A percentile compares a stretch with the other conserved stretches of the same genome.
Evolutionary conservation across 2,329 filamentous ascomycete genomes (phyloP).

Genomic region (Fusarium succisae): DNA sequence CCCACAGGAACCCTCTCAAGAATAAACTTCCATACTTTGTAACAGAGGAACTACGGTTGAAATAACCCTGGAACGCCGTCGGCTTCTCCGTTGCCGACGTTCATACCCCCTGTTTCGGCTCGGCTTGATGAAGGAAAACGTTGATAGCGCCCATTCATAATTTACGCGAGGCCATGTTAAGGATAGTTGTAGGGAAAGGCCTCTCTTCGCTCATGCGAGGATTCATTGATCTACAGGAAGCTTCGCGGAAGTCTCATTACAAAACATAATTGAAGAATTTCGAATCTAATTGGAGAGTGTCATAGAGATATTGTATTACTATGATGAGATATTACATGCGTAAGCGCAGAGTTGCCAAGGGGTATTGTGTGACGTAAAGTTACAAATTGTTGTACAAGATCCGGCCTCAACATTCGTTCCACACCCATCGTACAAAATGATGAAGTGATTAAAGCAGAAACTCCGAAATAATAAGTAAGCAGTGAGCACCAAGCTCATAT

Average conservation of each 20-base stretch:
- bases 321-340: rapidly evolving
- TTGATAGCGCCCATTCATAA: not conserved
- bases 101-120: not conserved
- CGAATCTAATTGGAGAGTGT: rapidly evolving
- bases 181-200: too few species aligned
- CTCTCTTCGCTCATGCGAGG: not conserved
- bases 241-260: not conserved
- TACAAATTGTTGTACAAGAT: not conserved
- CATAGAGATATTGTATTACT: too few species aligned
- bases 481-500: rapidly evolving
- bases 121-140: not conserved
- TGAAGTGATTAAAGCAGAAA: not conserved
- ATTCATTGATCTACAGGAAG: not conserved
- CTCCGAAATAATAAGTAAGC: too few species aligned
- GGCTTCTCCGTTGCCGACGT: not conserved
- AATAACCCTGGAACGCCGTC: not conserved
- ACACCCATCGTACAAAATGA: not conserved
- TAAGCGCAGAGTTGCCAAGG: not conserved
- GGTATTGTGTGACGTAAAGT: not conserved
- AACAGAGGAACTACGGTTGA: not conserved
- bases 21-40: too few species aligned
- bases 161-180: not conserved
- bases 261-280: not conserved
- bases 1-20: too few species aligned
- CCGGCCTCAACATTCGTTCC: too few species aligned